phyloP scores from a whole-genome alignment of 2,329 filamentous ascomycete species.

The Elsinoe perseae region DNA sequence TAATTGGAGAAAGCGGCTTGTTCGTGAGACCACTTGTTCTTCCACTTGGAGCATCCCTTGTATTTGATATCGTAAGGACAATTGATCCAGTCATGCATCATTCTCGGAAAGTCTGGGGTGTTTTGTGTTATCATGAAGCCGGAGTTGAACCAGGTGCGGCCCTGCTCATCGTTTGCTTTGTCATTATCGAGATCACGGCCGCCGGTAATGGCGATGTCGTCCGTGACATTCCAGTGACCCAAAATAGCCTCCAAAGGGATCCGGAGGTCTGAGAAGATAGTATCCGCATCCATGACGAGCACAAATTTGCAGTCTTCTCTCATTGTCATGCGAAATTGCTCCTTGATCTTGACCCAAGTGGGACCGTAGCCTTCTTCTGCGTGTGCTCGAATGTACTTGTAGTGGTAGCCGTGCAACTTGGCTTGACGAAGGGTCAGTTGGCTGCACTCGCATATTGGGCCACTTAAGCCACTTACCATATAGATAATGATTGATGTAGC shows the following conservation, averaged over 20 bases:
- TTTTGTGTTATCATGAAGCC: slow-evolving; percentile 39
- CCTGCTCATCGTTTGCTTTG: slow-evolving; percentile 26
- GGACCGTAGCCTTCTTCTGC: slow-evolving; percentile 36
- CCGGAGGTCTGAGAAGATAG: slow-evolving; percentile 35
- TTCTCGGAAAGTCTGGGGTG: slow-evolving; percentile 26
- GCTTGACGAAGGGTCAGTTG: slow-evolving; percentile 24
- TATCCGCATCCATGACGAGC: slow-evolving; percentile 41
- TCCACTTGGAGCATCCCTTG: slow-evolving; percentile 27
- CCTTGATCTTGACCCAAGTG: slow-evolving; percentile 42
- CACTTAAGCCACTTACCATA: slow-evolving; percentile 24
- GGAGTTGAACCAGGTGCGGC: slow-evolving; percentile 40
- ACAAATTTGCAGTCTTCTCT: slow-evolving; percentile 36
- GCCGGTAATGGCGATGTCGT: slow-evolving; percentile 34
- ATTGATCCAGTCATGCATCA: slow-evolving; percentile 28
- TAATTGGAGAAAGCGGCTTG: slow-evolving; percentile 30
- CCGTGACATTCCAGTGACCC: slow-evolving; percentile 39
- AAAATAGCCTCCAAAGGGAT: slow-evolving; percentile 44
- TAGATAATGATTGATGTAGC: slow-evolving; percentile 31
- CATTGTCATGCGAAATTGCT: slow-evolving; percentile 26
- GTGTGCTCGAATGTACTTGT: slow-evolving; percentile 40
- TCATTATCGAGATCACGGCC: slow-evolving; percentile 37
- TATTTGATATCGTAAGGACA: slow-evolving; percentile 30
- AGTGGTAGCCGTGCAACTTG: slow-evolving; percentile 44
- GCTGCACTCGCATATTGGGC: no score
- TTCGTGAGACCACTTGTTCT: slow-evolving; percentile 26